Evolutionary conservation across 306 rosid genomes (phyloP).

Genomic region (Corylus americana): DNA sequence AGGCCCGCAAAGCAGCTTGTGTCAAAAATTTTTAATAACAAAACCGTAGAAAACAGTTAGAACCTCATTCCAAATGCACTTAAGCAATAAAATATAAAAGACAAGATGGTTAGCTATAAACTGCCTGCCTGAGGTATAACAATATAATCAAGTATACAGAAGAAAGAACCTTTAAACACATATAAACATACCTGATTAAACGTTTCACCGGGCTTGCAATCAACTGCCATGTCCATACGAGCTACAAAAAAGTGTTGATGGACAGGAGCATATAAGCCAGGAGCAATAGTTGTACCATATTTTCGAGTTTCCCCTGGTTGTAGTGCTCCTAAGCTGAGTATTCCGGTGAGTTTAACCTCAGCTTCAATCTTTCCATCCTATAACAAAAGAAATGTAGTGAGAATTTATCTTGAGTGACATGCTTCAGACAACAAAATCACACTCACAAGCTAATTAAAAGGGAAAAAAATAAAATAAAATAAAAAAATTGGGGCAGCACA

Average conservation of each 20-base stretch:
- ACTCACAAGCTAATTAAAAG: neutral
- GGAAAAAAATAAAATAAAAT: neutral
- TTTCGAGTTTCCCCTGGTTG: conserved; percentile 79
- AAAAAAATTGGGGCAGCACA: conserved; percentile 2
- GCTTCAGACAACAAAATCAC: conserved; percentile 12
- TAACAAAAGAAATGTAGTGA: conserved; percentile 16
- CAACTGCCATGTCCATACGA: conserved; percentile 88
- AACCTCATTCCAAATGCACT: neutral
- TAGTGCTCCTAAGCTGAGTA: conserved; percentile 80
- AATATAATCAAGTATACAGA: neutral
- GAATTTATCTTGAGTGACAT: conserved; percentile 5
- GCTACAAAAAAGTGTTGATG: conserved; percentile 87
- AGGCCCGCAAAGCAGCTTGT: neutral
- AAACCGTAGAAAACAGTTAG: neutral
- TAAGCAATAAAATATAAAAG: neutral
- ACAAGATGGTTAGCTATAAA: conserved; percentile 9
- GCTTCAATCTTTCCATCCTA: conserved; percentile 91
- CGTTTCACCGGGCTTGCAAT: conserved; percentile 84
- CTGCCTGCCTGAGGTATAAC: neutral
- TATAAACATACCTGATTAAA: conserved; percentile 60
- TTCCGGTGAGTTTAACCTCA: conserved; percentile 79
- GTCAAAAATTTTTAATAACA: neutral
- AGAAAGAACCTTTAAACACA: neutral
- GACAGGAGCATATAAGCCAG: conserved; percentile 81
- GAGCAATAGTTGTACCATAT: conserved; percentile 85